Base-by-base conservation (phyloP, 345 rosid species). In the Linum usitatissimum region DNA sequence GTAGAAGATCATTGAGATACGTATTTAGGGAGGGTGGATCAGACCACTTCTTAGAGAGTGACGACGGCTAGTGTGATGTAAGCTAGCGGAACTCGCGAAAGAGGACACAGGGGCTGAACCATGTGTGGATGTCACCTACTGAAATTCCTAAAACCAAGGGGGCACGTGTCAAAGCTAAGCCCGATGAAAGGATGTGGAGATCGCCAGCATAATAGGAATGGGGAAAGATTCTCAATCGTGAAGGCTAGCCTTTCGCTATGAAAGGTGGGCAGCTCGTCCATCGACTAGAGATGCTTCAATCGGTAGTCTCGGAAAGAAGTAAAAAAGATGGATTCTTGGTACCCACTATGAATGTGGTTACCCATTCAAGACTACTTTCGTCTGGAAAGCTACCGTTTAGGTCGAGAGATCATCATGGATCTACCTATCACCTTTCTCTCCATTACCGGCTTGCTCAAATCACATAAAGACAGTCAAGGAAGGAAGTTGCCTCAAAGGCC, bases 141-240 rank as follows among this genome's bases (percentile, higher is more conserved):
- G 51, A 45, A 45, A 2, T 45, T 45, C 51, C 51, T 7, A 45
- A 45, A 45, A 45, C 51, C 51, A 45, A 45, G 51, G 51, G 51
- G 51, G 51, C 51, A 45, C 51, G 51, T 45, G 51, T 45, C 51
- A 45, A 45, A 45, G 51, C 51, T 45, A 45, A 45, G 51, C 51
- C 51, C 51, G 51, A 45, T 45, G 51, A 45, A 45, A 45, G 51
- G 51, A 45, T 45, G 51, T 45, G 51, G 51, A 45, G 51, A 45
- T 45, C 51, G 51, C 3, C 51, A 45, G 51, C 5, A 45, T 45
- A 45, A 45, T 45, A 45, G 51, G 51, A 45, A 45, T 45, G 51
- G 51, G 51, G 51, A 45, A 45, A 45, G 51, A 45, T 45, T 45
- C 51, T 9, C 13, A 45, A 45, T 45, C 17, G 51, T 9, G 51